phyloP scores from a whole-genome alignment of 176 grass and related monocot genomes.

The Avena eriantha region DNA sequence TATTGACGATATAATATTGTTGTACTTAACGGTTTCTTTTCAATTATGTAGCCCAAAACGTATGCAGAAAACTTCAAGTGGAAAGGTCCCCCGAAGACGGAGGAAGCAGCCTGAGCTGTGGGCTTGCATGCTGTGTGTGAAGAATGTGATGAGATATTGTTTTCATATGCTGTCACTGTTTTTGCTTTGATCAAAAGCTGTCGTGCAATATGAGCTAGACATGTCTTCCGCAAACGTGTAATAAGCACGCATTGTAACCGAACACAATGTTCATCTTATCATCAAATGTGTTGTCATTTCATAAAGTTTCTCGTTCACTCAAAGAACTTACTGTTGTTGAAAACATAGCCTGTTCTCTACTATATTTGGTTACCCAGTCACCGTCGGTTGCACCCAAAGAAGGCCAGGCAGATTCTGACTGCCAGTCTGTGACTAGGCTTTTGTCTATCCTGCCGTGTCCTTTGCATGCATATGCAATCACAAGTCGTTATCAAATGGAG shows the following conservation, averaged over 20 bases:
- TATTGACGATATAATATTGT: not conserved
- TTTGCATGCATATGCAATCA: conserved; percentile 32
- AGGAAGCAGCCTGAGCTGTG: conserved; percentile 53
- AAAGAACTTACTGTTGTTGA: not conserved
- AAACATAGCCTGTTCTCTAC: not conserved
- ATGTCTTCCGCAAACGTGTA: conserved; percentile 40
- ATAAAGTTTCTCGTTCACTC: not conserved
- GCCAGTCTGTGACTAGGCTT: not conserved
- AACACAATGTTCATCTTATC: conserved; percentile 21
- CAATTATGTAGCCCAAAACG: conserved; percentile 65
- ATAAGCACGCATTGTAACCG: conserved; percentile 47
- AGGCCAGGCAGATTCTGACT: not conserved
- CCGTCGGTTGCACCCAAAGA: not conserved
- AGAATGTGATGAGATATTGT: conserved; percentile 19
- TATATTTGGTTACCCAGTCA: not conserved
- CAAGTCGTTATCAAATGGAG: not conserved
- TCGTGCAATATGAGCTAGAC: conserved; percentile 34
- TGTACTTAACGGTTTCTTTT: conserved; percentile 29
- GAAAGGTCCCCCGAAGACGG: conserved; percentile 68
- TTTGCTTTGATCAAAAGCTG: conserved; percentile 28
- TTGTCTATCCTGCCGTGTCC: not conserved
- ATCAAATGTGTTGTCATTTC: not conserved
- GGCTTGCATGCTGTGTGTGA: not conserved
- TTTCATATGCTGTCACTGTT: not conserved
- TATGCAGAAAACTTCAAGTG: conserved; percentile 99